Evolutionary conservation across 345 rosid species (phyloP), one percentile per base, ranked within the genome.

Genomic region (Populus pruinosa): DNA sequence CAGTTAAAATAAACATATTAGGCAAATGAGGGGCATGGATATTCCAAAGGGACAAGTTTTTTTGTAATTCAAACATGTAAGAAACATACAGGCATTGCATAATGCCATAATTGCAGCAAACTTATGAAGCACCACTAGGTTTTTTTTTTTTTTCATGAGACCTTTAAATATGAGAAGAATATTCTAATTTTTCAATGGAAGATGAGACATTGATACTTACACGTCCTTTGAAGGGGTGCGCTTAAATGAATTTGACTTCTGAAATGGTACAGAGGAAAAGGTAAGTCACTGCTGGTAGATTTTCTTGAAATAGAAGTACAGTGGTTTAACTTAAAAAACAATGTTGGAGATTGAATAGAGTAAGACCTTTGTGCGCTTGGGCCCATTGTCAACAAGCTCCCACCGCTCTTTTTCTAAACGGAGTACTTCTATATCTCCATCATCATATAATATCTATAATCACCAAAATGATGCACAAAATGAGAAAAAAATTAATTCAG

Each of bases 371-470:
- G 82, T 36, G 38, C 87, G 44, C 77, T 90, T 96, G 79, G 83
- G 88, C 75, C 88, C 88, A 23, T 76, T 81, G 87, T 92, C 89
- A 76, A 86, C 74, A 18, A 90, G 89, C 84, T 96, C 94, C 99
- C 99, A 96, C 61, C 91, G 90, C 82, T 96, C 98, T 86, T 87
- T 96, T 49, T 91, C 91, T 36, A 96, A 85, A 77, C 88, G 84
- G 43, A 96, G 97, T 70, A 96, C 95, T 86, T 96, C 98, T 69
- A 96, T 89, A 87, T 93, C 99, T 79, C 97, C 98, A 81, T 96
- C 99, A 66, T 96, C 92, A 55, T 96, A 96, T 67, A 93, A 87
- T 77, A 93, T 85, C 98, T 96, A 61, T 73, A 47, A 56, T 61
- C 35, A 49, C 64, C 68, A 33, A 75, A 41, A 76, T 67, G 33